Conservation (phyloP, 441 rosid species). For the Pelargonium fulgidum region DNA sequence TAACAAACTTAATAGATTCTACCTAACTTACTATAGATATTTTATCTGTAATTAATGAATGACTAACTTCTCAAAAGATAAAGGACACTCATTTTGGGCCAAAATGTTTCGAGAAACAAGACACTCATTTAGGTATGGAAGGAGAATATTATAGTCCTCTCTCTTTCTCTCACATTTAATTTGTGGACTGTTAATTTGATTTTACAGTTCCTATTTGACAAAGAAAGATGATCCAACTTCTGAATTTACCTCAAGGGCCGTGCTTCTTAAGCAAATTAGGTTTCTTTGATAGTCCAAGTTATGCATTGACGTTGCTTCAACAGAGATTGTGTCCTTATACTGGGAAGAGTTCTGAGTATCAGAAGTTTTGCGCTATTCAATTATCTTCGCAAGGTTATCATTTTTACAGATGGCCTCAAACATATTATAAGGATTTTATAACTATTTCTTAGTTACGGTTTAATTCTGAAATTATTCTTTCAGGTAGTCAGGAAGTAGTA, state of each 20-base stretch:
- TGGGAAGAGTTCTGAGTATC: constrained; percentile 16
- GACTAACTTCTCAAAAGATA: no score
- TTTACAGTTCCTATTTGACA: not conserved
- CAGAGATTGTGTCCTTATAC: constrained; percentile 17
- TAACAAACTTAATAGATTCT: no score
- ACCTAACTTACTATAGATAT: no score
- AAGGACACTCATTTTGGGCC: no score
- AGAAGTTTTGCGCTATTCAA: constrained; percentile 12
- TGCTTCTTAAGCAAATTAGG: constrained; percentile 20
- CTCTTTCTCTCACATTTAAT: not conserved
- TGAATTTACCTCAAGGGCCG: constrained; percentile 24
- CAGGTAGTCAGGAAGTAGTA: constrained; percentile 27
- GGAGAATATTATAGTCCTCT: not conserved
- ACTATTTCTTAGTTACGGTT: constrained; percentile 3
- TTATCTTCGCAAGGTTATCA: constrained; percentile 31
- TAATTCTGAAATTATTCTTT: constrained; percentile 14
- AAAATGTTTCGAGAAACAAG: no score
- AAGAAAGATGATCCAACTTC: constrained; percentile 28
- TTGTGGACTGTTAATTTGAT: not conserved
- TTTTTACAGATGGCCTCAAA: not conserved
- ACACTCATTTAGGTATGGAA: no score
- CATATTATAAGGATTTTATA: not conserved
- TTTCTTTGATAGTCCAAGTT: constrained; percentile 15
- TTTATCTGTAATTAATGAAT: no score
- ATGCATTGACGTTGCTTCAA: constrained; percentile 21